Evolutionary conservation across 768 basidiomycete genomes (phyloP).

Genomic region (Hydnomerulius pinastri): DNA sequence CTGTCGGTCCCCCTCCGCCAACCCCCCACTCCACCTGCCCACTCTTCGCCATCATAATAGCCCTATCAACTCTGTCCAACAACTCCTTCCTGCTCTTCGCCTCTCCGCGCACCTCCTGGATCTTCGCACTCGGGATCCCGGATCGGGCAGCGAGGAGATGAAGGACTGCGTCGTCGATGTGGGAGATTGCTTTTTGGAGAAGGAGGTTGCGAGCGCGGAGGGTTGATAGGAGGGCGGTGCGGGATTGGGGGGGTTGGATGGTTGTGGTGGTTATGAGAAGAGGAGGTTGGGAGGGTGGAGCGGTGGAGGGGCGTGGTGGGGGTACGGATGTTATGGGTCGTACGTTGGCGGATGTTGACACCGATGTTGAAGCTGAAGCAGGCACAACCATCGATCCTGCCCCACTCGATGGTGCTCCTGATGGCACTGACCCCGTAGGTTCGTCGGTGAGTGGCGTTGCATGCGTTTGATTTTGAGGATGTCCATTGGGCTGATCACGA

Average conservation of each 20-base stretch:
- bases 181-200: constrained; percentile 33
- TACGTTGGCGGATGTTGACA: constrained; percentile 1
- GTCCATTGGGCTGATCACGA: constrained; percentile 8
- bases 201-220: constrained; percentile 33
- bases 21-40: constrained; percentile 8
- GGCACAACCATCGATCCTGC: constrained; percentile 10
- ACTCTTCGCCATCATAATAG: constrained; percentile 30
- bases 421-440: constrained; percentile 7
- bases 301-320: constrained; percentile 29
- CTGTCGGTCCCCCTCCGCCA: not conserved
- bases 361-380: constrained; percentile 5
- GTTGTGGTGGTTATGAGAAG: no score
- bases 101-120: constrained; percentile 31
- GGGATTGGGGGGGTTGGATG: no score
- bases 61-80: constrained; percentile 30
- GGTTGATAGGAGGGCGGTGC: constrained; percentile 25
- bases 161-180: constrained; percentile 33
- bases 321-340: constrained; percentile 12
- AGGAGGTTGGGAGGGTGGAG: no score
- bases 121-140: constrained; percentile 31
- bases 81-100: constrained; percentile 34
- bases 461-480: constrained; percentile 11
- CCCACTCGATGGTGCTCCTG: constrained; percentile 6
- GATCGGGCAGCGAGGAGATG: constrained; percentile 33
- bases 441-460: constrained; percentile 19